Evolutionary conservation across 495 filamentous ascomycete species (phyloP).

Genomic region (Penicillium lividum): DNA sequence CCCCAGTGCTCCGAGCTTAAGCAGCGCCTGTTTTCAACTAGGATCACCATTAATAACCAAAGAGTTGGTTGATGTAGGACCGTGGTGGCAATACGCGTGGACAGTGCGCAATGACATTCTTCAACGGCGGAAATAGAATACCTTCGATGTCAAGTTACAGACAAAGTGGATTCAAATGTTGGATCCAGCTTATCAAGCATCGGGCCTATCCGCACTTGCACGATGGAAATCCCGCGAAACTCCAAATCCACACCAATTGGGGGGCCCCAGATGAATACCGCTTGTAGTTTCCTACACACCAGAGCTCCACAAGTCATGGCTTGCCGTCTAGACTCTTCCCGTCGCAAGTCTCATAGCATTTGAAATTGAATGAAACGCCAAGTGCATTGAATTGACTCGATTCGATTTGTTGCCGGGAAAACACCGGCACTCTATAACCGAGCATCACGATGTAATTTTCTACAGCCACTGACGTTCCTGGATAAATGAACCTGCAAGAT

Average conservation of each 20-base stretch:
- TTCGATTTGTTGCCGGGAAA: neutral
- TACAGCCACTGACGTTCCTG: neutral
- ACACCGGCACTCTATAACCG: neutral
- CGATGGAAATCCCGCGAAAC: neutral
- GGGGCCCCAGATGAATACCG: neutral
- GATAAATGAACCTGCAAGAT: neutral
- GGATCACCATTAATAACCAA: neutral
- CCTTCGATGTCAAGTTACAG: neutral
- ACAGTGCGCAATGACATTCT: neutral
- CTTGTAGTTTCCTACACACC: constrained; percentile 1
- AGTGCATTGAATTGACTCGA: neutral
- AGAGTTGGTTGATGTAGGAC: neutral
- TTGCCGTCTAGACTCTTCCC: constrained; percentile 1
- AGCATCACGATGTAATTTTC: neutral
- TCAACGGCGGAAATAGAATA: neutral
- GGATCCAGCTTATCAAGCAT: constrained; percentile 2
- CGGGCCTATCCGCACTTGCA: constrained; percentile 1
- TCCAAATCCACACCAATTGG: constrained; percentile 2
- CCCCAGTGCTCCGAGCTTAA: constrained; percentile 14
- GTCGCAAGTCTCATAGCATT: neutral
- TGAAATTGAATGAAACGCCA: neutral
- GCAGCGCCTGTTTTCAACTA: neutral
- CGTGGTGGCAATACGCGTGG: neutral
- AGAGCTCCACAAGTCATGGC: neutral
- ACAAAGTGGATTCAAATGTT: too few relatives aligned